Conservation (phyloP, 2,329 filamentous ascomycete genomes). For the Aspergillus sp. region DNA sequence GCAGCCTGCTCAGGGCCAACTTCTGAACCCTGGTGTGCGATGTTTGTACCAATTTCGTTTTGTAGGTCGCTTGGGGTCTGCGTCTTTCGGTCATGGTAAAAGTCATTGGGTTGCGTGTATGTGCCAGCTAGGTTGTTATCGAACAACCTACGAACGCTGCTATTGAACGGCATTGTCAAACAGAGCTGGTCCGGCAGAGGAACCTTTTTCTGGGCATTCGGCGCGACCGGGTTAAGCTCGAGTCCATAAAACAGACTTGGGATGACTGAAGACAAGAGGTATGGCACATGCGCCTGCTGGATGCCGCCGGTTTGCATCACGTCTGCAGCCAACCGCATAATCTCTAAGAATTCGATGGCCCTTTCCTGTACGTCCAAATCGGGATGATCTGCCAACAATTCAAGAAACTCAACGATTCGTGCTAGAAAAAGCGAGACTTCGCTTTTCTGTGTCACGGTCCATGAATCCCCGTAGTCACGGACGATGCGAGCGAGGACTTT, state of each 20-base stretch:
- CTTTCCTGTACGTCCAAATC: constrained; percentile 93
- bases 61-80: constrained; percentile 18
- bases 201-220: constrained; percentile 80
- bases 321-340: constrained; percentile 83
- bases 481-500: constrained; percentile 79
- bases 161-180: constrained; percentile 78
- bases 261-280: constrained; percentile 86
- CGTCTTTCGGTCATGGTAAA: constrained; percentile 39
- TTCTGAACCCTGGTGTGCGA: constrained; percentile 38
- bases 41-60: constrained; percentile 20
- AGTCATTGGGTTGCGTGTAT: constrained; percentile 37
- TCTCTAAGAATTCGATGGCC: constrained; percentile 86
- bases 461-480: constrained; percentile 59
- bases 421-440: constrained; percentile 75
- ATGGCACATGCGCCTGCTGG: constrained; percentile 55
- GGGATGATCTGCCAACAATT: constrained; percentile 76
- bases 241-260: constrained; percentile 82
- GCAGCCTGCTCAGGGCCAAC: constrained; percentile 65
- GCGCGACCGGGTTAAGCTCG: constrained; percentile 88
- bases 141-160: constrained; percentile 68
- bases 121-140: constrained; percentile 53
- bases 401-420: constrained; percentile 77
- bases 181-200: constrained; percentile 74
- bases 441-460: constrained; percentile 72
- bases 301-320: constrained; percentile 49